phyloP scores from a whole-genome alignment of 2,329 filamentous ascomycete genomes.

The Ampelomyces quisqualis region DNA sequence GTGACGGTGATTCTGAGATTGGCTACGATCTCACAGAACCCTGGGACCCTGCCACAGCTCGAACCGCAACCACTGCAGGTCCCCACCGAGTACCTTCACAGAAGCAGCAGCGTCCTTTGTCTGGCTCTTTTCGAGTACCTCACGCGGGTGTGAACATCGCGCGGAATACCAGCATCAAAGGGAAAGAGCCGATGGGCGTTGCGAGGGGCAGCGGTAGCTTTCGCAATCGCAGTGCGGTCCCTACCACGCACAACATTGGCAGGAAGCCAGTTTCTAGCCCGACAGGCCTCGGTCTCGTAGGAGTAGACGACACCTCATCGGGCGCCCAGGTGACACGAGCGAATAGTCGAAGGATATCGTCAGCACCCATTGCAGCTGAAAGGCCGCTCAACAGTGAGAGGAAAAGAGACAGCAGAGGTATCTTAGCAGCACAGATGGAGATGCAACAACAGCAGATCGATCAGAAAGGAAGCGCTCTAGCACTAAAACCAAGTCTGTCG shows the following conservation, averaged over 20 bases:
- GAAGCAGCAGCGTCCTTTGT: constrained; percentile 21
- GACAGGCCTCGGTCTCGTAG: constrained; percentile 36
- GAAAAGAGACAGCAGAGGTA: constrained; percentile 37
- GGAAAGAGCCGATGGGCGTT: constrained; percentile 35
- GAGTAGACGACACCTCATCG: constrained; percentile 30
- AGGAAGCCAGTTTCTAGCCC: constrained; percentile 27
- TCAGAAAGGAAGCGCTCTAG: constrained; percentile 35
- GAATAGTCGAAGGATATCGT: constrained; percentile 34
- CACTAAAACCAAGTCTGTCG: constrained; percentile 38
- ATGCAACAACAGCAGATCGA: constrained; percentile 45
- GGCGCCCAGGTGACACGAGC: constrained; percentile 36
- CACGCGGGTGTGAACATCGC: constrained; percentile 19
- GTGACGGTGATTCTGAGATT: constrained; percentile 33
- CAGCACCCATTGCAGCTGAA: constrained; percentile 21
- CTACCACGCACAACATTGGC: constrained; percentile 19
- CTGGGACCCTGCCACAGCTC: constrained; percentile 36
- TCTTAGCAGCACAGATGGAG: constrained; percentile 40
- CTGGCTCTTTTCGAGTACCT: constrained; percentile 15
- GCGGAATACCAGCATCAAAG: constrained; percentile 30
- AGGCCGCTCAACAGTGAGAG: constrained; percentile 10
- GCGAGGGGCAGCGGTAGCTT: constrained; percentile 34
- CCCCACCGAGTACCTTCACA: constrained; percentile 23
- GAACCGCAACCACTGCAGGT: constrained; percentile 18
- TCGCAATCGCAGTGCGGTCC: constrained; percentile 29
- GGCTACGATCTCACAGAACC: constrained; percentile 39